Evolutionary conservation across 2,329 filamentous ascomycete species (phyloP).

Genomic region (Exophiala viscosa): DNA sequence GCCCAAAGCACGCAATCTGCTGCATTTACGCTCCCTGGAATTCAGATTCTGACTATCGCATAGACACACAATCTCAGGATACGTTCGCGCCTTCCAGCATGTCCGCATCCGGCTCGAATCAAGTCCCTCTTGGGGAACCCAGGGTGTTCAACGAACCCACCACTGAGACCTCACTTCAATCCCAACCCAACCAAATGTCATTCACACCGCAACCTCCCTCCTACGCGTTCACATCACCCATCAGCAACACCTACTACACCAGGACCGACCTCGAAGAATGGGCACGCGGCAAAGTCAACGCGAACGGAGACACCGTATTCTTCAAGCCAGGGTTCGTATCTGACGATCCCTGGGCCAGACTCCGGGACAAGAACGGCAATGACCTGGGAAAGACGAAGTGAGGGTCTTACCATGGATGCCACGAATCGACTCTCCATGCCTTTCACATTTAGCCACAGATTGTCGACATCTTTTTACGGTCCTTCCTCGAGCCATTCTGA

Average conservation of each 20-base stretch:
- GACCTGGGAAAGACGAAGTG: neutral
- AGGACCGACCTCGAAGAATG: conserved; percentile 13
- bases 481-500: too few species aligned
- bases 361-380: conserved; percentile 2
- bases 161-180: neutral
- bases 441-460: too few species aligned
- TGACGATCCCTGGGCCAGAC: conserved; percentile 23
- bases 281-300: conserved; percentile 20
- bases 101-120: too few species aligned
- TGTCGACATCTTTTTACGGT: too few species aligned
- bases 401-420: neutral
- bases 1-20: too few species aligned
- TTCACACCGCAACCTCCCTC: neutral
- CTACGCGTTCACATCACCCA: conserved; percentile 10
- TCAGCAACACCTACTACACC: conserved; percentile 17
- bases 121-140: neutral
- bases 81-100: neutral
- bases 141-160: neutral
- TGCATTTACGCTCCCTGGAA: too few species aligned
- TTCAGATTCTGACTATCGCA: too few species aligned
- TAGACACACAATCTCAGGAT: neutral
- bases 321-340: conserved; percentile 29
- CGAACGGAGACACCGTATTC: conserved; percentile 26
- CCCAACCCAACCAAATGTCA: neutral
- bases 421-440: too few species aligned